Percentiles rank a stretch among this genome's conserved stretches.
Conservation (phyloP, 257 asterid species). For the Solanum megistacrolobum region DNA sequence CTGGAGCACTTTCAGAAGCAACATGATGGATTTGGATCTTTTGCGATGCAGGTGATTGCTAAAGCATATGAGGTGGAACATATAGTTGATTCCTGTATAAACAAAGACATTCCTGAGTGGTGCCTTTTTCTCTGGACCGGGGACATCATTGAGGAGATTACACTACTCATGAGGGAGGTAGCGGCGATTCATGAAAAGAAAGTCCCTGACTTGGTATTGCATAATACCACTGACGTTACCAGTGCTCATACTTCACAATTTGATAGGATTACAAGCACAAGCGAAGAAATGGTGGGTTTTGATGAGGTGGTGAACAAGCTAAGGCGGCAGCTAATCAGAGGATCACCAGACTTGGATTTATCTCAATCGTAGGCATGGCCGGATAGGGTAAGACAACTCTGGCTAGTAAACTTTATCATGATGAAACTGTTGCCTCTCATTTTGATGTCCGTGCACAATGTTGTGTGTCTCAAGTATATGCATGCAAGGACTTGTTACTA, state of each 20-base stretch:
- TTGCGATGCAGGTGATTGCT: not conserved
- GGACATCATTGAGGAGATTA: not conserved
- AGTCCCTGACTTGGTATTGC: not conserved
- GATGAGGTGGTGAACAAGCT: not conserved
- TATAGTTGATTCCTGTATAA: not conserved
- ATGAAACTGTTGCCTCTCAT: not conserved
- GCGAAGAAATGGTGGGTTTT: not conserved
- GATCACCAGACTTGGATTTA: not conserved
- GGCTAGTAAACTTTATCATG: not conserved
- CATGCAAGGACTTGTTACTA: not conserved
- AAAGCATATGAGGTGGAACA: constrained; percentile 13
- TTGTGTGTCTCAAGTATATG: constrained; percentile 15
- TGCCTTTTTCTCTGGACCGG: not conserved
- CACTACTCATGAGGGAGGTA: not conserved
- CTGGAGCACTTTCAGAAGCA: not conserved
- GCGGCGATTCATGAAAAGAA: not conserved
- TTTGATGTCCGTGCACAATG: constrained; percentile 12
- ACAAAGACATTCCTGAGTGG: not conserved
- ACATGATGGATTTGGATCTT: not conserved
- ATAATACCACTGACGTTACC: not conserved
- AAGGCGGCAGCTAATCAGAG: not conserved
- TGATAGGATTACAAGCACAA: not conserved
- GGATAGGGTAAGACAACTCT: constrained; percentile 2
- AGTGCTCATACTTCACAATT: not conserved
- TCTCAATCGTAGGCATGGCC: not conserved